Percentiles rank a stretch among this genome's conserved stretches.
These are phyloP conservation scores for Stephanodiscus triporus DNA, from an alignment of 108 stramenopile genomes.

Conservation along the genomic window DNA sequence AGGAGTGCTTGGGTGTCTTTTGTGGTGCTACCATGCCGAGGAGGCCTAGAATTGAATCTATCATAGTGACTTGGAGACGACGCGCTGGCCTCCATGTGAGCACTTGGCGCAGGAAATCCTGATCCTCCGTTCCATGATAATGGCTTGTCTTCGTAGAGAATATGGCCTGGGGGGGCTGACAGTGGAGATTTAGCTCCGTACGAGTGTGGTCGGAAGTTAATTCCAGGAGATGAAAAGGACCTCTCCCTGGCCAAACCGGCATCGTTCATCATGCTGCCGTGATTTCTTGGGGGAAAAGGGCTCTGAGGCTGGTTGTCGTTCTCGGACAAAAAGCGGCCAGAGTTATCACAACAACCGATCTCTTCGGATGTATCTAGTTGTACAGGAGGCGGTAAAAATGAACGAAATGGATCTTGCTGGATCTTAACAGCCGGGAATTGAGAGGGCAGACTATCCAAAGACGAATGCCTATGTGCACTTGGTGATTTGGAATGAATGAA, in stretches of 20 bases:
- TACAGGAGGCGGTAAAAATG: slow-evolving; percentile 38
- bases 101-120: slow-evolving; percentile 28
- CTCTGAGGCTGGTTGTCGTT: slow-evolving; percentile 18
- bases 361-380: slow-evolving; percentile 23
- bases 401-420: slow-evolving; percentile 7
- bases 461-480: slow-evolving; percentile 5
- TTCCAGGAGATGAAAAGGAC: slow-evolving; percentile 45
- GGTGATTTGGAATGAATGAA: slow-evolving; percentile 18
- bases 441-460: slow-evolving; percentile 15
- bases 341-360: slow-evolving; percentile 15
- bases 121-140: slow-evolving; percentile 41
- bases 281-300: slow-evolving; percentile 24
- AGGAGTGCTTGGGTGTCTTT: slow-evolving; percentile 23
- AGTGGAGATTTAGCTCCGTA: slow-evolving; percentile 35
- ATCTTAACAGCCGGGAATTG: slow-evolving; percentile 24
- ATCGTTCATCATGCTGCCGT: slow-evolving; percentile 11
- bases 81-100: slow-evolving; percentile 10
- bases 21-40: slow-evolving; percentile 35
- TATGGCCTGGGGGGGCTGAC: slow-evolving; percentile 25
- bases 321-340: slow-evolving; percentile 3
- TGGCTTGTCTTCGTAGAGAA: slow-evolving; percentile 39
- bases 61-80: slow-evolving; percentile 31
- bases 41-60: slow-evolving; percentile 49
- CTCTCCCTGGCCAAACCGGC: slow-evolving; percentile 32
- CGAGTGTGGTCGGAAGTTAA: slow-evolving; percentile 25